These are phyloP conservation scores for Aspergillus affinis DNA, from an alignment of 495 filamentous ascomycete species.

Conservation along the genomic window DNA sequence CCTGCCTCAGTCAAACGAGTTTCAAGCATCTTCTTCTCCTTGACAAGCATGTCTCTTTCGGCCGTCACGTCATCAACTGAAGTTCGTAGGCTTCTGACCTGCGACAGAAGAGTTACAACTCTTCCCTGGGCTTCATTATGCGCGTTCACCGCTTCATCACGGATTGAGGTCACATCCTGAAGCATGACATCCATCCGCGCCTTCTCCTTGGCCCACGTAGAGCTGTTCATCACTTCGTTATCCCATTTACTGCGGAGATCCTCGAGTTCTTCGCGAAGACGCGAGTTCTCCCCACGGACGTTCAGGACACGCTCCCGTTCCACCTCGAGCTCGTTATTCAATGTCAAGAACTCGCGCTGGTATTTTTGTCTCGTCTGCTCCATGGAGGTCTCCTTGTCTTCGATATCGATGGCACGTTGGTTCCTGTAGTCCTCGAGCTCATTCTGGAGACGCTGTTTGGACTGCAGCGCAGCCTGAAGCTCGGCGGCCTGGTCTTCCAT, in stretches of 20 bases:
- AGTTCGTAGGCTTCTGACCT: constrained; percentile 81
- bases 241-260: constrained; percentile 97
- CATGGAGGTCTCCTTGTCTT: constrained; percentile 94
- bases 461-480: constrained; percentile 78
- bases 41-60: constrained; percentile 79
- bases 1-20: constrained; percentile 83
- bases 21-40: constrained; percentile 90
- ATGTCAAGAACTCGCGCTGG: constrained; percentile 82
- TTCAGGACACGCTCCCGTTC: constrained; percentile 82
- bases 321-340: constrained; percentile 90
- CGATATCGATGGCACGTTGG: constrained; percentile 91
- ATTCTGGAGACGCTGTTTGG: constrained; percentile 93
- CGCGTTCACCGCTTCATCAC: constrained; percentile 88
- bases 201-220: constrained; percentile 98
- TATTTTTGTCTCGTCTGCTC: constrained; percentile 98
- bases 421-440: constrained; percentile 97
- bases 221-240: constrained; percentile 95
- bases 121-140: constrained; percentile 95
- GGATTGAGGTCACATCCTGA: constrained; percentile 82
- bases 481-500: constrained; percentile 92
- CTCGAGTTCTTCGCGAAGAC: constrained; percentile 90
- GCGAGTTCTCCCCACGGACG: constrained; percentile 64
- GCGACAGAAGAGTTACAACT: constrained; percentile 86
- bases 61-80: constrained; percentile 81
- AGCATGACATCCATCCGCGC: constrained; percentile 85